Conservation (phyloP, 306 rosid genomes). For the Spatholobus suberectus region DNA sequence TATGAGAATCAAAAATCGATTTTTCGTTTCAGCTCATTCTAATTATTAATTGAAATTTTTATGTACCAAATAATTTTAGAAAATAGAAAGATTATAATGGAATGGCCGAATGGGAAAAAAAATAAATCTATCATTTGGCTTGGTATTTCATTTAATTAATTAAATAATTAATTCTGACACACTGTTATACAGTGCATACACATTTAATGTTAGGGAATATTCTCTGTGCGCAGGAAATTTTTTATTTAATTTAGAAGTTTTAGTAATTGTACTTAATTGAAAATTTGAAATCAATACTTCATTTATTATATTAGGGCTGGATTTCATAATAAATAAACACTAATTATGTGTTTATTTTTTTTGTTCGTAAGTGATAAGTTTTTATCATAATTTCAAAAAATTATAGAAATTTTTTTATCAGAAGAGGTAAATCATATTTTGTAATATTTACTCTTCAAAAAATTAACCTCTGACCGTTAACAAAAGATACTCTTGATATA, state of each 20-base stretch:
- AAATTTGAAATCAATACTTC: neutral
- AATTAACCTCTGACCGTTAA: no score
- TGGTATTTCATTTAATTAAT: no score
- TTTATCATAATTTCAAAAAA: neutral
- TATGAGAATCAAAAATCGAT: no score
- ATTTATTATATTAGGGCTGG: neutral
- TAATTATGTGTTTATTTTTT: neutral
- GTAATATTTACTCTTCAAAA: no score
- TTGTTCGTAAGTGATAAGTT: neutral
- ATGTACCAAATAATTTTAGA: no score
- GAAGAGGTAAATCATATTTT: no score
- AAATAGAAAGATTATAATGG: no score
- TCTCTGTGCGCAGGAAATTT: neutral
- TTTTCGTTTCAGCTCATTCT: no score
- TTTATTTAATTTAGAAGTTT: neutral
- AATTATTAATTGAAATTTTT: no score
- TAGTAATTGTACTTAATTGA: neutral
- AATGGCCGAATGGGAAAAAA: no score
- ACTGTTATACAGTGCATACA: neutral
- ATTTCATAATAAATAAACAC: neutral
- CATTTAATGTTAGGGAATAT: neutral
- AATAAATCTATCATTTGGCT: neutral
- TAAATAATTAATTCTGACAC: neutral
- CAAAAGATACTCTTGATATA: no score
- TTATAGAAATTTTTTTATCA: no score